Conservation (phyloP, 2,329 filamentous ascomycete genomes). For the Metarhizium guizhouense region DNA sequence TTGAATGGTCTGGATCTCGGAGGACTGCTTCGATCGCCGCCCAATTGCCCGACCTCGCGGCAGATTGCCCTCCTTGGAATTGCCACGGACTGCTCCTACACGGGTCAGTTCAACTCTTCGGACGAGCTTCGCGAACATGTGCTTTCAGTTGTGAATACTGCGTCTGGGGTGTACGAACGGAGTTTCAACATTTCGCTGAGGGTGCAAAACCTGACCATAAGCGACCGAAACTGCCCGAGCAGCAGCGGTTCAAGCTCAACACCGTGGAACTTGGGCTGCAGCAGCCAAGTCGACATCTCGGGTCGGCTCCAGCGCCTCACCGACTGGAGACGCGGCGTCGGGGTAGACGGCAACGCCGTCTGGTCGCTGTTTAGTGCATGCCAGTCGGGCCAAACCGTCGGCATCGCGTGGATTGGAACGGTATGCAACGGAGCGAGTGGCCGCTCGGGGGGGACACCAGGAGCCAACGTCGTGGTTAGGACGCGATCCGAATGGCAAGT, state of each 20-base stretch:
- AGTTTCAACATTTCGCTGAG: conserved; percentile 86
- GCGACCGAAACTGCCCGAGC: conserved; percentile 58
- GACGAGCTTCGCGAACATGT: conserved; percentile 58
- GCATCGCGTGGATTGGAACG: conserved; percentile 79
- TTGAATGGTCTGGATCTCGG: not conserved
- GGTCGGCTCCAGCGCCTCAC: conserved; percentile 74
- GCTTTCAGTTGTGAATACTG: conserved; percentile 73
- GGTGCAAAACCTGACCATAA: conserved; percentile 69
- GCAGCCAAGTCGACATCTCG: conserved; percentile 49
- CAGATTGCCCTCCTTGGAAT: conserved; percentile 86
- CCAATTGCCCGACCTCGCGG: conserved; percentile 69
- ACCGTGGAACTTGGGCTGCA: conserved; percentile 72
- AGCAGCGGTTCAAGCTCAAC: conserved; percentile 46
- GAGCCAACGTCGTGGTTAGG: conserved; percentile 68
- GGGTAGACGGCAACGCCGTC: conserved; percentile 64
- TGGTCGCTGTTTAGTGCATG: conserved; percentile 77
- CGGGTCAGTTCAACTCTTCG: conserved; percentile 53
- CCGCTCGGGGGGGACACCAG: conserved; percentile 1
- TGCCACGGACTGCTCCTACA: conserved; percentile 81
- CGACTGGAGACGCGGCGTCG: conserved; percentile 61
- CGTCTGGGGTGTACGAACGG: conserved; percentile 72
- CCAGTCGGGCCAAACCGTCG: conserved; percentile 68
- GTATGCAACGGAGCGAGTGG: conserved; percentile 50
- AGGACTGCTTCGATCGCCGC: conserved; percentile 55
- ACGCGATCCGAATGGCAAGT: conserved; percentile 80